A percentile compares a stretch with the other conserved stretches of the same genome.
These are phyloP conservation scores for Diversispora eburnea DNA, from an alignment of 192 early-diverging fungal genomes.

Conservation along the genomic window DNA sequence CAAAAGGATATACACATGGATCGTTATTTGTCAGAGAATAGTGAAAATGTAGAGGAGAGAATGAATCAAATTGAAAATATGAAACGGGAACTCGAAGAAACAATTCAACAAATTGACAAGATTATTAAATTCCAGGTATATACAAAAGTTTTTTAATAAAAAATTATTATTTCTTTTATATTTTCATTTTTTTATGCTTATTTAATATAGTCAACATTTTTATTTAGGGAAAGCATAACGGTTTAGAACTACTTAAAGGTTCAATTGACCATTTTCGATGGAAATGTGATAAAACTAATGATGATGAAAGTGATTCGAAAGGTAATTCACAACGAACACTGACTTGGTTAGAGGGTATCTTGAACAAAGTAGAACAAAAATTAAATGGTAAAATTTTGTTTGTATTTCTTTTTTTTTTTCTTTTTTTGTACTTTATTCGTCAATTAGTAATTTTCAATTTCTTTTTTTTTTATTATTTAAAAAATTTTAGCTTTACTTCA, in stretches of 20 bases:
- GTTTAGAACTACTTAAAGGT: constrained; percentile 12
- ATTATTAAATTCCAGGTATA: constrained; percentile 8
- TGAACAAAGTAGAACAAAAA: constrained; percentile 8
- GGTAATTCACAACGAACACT: not conserved
- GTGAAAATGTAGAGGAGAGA: not conserved
- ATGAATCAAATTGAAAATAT: not conserved
- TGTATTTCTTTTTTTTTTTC: not conserved
- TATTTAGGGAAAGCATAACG: constrained; percentile 9
- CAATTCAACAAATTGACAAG: not conserved
- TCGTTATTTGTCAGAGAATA: constrained; percentile 1
- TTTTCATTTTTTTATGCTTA: not conserved
- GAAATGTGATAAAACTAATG: constrained; percentile 1
- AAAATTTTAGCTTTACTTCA: not conserved
- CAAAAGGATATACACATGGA: constrained; percentile 15
- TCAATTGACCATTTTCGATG: constrained; percentile 9
- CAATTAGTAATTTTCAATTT: not conserved
- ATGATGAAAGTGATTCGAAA: not conserved
- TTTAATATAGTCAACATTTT: too few species aligned
- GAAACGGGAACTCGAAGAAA: not conserved
- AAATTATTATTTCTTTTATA: not conserved
- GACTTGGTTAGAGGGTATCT: not conserved
- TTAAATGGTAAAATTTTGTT: not conserved
- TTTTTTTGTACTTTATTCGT: not conserved
- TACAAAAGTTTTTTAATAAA: not conserved
- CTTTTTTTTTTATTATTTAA: not conserved